A percentile compares a stretch with the other conserved stretches of the same genome.
Conservation (phyloP, 495 filamentous ascomycete species). For the Podospora appendiculata region DNA sequence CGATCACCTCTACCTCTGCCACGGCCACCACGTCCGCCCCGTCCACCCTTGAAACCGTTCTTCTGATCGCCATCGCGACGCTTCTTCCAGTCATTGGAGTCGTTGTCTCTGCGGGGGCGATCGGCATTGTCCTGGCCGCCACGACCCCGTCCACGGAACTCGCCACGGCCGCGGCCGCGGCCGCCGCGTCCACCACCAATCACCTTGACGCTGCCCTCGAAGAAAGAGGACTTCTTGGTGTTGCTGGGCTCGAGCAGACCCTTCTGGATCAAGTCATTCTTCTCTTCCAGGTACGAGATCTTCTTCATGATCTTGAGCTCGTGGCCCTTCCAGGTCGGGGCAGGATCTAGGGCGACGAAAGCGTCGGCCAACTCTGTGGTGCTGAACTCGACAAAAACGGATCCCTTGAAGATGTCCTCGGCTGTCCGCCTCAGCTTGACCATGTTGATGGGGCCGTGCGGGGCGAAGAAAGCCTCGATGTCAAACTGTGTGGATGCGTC, state of each 20-base stretch:
- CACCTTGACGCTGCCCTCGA: constrained; percentile 19
- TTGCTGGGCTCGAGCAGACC: constrained; percentile 55
- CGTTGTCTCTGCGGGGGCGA: constrained; percentile 10
- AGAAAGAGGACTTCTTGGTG: constrained; percentile 17
- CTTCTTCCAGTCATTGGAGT: constrained; percentile 61
- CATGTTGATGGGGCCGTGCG: constrained; percentile 69
- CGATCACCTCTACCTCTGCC: constrained; percentile 35
- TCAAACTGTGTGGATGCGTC: constrained; percentile 74
- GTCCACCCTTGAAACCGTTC: constrained; percentile 45
- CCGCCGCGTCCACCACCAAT: constrained; percentile 22
- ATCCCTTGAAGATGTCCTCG: constrained; percentile 74
- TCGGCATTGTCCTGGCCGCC: constrained; percentile 13
- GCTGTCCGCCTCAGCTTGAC: constrained; percentile 78
- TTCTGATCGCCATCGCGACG: constrained; percentile 58
- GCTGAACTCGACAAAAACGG: constrained; percentile 87
- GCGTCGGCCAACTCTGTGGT: constrained; percentile 63
- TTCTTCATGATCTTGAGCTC: constrained; percentile 75
- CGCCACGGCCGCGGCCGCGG: constrained; percentile 26
- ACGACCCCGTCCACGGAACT: background rate
- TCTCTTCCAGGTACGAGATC: constrained; percentile 74
- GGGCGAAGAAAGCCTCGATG: constrained; percentile 83
- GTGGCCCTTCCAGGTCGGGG: constrained; percentile 71
- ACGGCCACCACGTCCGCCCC: constrained; percentile 34
- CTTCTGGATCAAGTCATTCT: constrained; percentile 65
- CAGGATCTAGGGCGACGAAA: constrained; percentile 72